These are phyloP conservation scores for Hymenoscyphus infarciens DNA, from an alignment of 2,329 filamentous ascomycete species.

Conservation along the genomic window DNA sequence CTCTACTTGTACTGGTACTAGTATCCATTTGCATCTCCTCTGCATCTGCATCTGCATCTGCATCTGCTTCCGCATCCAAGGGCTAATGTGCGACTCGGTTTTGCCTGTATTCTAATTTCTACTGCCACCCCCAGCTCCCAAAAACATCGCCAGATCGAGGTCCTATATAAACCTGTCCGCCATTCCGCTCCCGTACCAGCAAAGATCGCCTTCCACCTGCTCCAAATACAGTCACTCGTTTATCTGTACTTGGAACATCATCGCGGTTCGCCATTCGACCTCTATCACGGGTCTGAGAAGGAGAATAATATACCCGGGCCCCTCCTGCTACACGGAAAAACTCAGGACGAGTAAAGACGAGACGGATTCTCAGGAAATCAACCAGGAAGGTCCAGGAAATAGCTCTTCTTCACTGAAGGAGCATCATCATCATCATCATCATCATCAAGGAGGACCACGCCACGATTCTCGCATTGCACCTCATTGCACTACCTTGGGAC, in stretches of 20 bases:
- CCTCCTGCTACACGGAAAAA: not conserved
- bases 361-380: not conserved
- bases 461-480: not conserved
- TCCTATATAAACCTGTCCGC: constrained; percentile 1
- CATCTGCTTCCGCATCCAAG: not conserved
- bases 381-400: not conserved
- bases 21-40: constrained; percentile 1
- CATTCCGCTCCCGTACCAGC: not conserved
- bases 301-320: not conserved
- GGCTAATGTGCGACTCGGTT: constrained; percentile 6
- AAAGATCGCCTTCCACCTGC: constrained; percentile 9
- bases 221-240: constrained; percentile 34
- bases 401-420: not conserved
- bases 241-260: constrained; percentile 20
- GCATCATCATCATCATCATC: not conserved
- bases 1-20: not conserved
- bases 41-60: not conserved
- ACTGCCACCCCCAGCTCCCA: not conserved
- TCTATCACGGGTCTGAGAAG: not conserved
- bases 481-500: constrained; percentile 15
- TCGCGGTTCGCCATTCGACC: constrained; percentile 1
- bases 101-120: constrained; percentile 4
- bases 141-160: not conserved
- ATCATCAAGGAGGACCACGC: constrained; percentile 6
- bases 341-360: not conserved